Percentiles rank a stretch among this genome's conserved stretches.
Conservation (phyloP, 2,329 filamentous ascomycete genomes). For the Nectriaceae sp. region DNA sequence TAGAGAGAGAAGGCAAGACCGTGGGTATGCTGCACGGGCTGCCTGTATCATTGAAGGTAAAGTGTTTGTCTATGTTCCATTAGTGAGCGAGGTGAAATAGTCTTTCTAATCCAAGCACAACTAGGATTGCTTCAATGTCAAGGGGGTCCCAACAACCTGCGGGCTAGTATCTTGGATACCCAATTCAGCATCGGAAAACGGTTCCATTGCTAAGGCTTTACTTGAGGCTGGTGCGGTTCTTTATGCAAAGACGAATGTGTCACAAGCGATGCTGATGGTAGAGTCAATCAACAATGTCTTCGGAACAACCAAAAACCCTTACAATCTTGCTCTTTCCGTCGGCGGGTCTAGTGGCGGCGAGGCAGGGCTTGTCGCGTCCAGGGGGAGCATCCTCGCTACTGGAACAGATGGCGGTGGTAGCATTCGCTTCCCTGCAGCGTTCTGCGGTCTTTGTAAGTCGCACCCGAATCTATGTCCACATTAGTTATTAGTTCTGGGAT, state of each 20-base stretch:
- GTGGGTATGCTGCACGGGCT: slow-evolving; percentile 8
- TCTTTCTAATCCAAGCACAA: too few relatives aligned
- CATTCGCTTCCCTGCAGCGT: slow-evolving; percentile 1
- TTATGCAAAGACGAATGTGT: slow-evolving; percentile 45
- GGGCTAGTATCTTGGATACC: slow-evolving; percentile 2
- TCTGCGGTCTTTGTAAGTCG: neutral
- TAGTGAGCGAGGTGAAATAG: too few relatives aligned
- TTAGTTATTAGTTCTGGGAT: too few relatives aligned
- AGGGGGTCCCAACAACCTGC: slow-evolving; percentile 4
- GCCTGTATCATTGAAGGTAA: neutral
- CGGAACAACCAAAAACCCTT: slow-evolving; percentile 4
- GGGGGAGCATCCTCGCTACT: slow-evolving; percentile 1
- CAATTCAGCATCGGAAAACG: neutral
- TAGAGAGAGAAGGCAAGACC: slow-evolving; percentile 6
- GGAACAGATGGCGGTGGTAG: slow-evolving; percentile 5
- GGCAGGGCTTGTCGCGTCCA: neutral
- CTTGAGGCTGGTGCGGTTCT: slow-evolving; percentile 2
- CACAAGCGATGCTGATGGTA: slow-evolving; percentile 64
- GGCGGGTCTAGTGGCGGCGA: neutral
- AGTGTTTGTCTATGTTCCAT: neutral
- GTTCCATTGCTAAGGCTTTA: neutral
- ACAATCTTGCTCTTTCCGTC: neutral
- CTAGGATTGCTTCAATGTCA: neutral
- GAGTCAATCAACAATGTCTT: slow-evolving; percentile 36
- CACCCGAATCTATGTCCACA: neutral